Evolutionary conservation across 2,329 filamentous ascomycete species (phyloP).

Genomic region (Epichloe elymi): DNA sequence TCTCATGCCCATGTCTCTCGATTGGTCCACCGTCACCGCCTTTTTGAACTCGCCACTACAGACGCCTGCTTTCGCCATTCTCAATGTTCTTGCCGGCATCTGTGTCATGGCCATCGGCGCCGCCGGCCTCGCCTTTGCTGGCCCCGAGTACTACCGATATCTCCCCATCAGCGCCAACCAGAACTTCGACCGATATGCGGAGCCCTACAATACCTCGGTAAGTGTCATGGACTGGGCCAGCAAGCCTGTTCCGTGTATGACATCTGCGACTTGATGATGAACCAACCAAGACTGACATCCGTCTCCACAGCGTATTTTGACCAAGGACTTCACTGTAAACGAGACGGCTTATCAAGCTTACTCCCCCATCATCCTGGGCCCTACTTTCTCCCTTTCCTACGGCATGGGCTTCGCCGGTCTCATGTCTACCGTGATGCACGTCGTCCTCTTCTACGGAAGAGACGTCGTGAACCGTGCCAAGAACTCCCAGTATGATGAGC

Average conservation of each 20-base stretch:
- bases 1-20: conserved; percentile 51
- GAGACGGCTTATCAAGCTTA: conserved; percentile 43
- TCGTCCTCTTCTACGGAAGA: conserved; percentile 36
- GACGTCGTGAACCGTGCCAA: conserved; percentile 27
- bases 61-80: conserved; percentile 45
- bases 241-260: not conserved
- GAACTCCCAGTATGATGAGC: conserved; percentile 25
- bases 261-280: not conserved
- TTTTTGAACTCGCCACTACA: conserved; percentile 45
- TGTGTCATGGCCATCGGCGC: conserved; percentile 39
- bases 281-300: not conserved
- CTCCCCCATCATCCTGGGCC: conserved; percentile 41
- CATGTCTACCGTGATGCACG: conserved; percentile 38
- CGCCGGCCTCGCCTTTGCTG: conserved; percentile 37
- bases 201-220: conserved; percentile 35
- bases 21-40: conserved; percentile 49
- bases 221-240: not conserved
- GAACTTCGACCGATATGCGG: conserved; percentile 47
- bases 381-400: conserved; percentile 42
- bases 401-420: conserved; percentile 45
- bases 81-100: conserved; percentile 41
- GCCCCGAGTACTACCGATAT: conserved; percentile 38
- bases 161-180: conserved; percentile 40
- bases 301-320: conserved; percentile 32
- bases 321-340: conserved; percentile 37